phyloP scores from a whole-genome alignment of 345 rosid genomes.

The Jatropha curcas region DNA sequence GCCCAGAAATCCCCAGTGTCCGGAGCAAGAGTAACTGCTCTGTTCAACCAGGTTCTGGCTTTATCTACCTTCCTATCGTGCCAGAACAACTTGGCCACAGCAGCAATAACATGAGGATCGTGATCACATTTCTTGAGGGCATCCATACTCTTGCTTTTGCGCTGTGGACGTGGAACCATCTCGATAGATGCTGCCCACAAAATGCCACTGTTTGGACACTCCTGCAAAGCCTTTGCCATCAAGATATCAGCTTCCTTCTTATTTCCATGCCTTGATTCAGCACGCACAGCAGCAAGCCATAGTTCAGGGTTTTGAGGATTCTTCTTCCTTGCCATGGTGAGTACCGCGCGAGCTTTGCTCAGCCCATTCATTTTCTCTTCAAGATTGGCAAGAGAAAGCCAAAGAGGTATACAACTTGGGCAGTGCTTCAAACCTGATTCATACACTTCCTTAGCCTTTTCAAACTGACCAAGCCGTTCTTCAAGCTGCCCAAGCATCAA shows the following conservation, averaged over 20 bases:
- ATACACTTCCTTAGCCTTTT: conserved; percentile 66
- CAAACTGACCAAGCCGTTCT: conserved; percentile 61
- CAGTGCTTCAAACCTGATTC: conserved; percentile 71
- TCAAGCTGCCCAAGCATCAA: conserved; percentile 96
- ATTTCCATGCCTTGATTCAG: conserved; percentile 73
- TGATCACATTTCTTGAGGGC: conserved; percentile 78
- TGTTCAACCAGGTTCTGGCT: conserved; percentile 77
- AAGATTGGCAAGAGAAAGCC: conserved; percentile 77
- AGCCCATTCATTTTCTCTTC: conserved; percentile 77
- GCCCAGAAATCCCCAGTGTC: conserved; percentile 94
- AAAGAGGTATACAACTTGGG: conserved; percentile 61
- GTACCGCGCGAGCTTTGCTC: conserved; percentile 81
- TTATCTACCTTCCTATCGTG: conserved; percentile 88
- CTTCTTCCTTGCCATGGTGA: conserved; percentile 75
- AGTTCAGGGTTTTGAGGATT: conserved; percentile 76
- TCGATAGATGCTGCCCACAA: conserved; percentile 87
- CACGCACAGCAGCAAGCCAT: conserved; percentile 91
- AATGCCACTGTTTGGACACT: conserved; percentile 85
- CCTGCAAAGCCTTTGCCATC: conserved; percentile 96
- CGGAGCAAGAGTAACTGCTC: conserved; percentile 81
- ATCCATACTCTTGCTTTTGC: conserved; percentile 68
- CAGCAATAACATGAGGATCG: conserved; percentile 82
- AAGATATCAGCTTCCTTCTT: conserved; percentile 76
- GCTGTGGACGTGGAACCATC: conserved; percentile 82
- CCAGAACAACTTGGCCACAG: conserved; percentile 88